Base-by-base conservation (phyloP, 2,329 filamentous ascomycete genomes). In the Venturia asperata region DNA sequence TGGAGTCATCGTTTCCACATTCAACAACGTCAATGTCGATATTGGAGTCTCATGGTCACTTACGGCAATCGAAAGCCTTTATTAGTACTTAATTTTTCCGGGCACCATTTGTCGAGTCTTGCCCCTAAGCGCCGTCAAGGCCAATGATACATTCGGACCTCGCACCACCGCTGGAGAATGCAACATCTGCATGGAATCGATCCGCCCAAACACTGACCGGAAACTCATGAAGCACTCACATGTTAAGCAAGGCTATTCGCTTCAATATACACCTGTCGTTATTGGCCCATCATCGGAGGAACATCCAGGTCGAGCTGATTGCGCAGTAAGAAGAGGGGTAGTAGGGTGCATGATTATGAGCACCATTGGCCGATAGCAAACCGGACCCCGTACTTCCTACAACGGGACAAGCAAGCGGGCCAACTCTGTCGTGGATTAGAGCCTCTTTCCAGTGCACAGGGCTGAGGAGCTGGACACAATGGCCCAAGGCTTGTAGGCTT, bases 321-420 rank as follows among this genome's bases (percentile, higher is more conserved):
- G 45, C 45, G 45, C 45, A 47, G 45, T 9, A 47, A n/a, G 45
- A n/a, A 47, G 45, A 47, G 45, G 45, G 45, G 45, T n/a, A n/a
- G 45, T 15, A 47, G 21, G 45, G 2, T 10, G 15, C 10, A 47
- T 17, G 45, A 47, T 17, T 9, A 15, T 47, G 5, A 47, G 45
- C 10, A 7, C 19, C 45, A 47, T 47, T 47, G 43, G 43, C n/a
- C 5, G 43, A 47, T 21, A 47, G 43, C 15, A 21, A 21, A 5
- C 5, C 43, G 15, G n/a, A 19, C 43, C 43, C 43, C n/a, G n/a
- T n/a, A 21, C 43, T 21, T 47, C 15, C 43, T 47, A 7, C 15
- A 15, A 47, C n/a, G 43, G 15, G n/a, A 47, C 43, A 47, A 19
- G 17, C 15, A 47, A 47, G n/a, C 17, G 43, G 17, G 17, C 6